These are phyloP conservation scores for Pilobolus umbonatus DNA, from an alignment of 192 early-diverging fungal genomes.

Conservation along the genomic window DNA sequence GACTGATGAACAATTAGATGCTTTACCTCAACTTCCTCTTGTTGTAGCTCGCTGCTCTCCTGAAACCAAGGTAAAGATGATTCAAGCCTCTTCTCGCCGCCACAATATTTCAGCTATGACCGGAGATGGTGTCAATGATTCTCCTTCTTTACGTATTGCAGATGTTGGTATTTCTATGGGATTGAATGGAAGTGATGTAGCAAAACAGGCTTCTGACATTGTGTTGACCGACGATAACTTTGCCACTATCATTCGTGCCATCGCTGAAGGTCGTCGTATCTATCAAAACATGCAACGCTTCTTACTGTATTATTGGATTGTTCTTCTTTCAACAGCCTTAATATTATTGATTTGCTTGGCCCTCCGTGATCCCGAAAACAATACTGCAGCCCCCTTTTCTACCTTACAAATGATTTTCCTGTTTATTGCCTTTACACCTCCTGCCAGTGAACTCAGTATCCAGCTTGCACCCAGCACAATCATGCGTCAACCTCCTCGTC, in stretches of 20 bases:
- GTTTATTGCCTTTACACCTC: slow-evolving; percentile 72
- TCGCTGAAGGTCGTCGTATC: slow-evolving; percentile 75
- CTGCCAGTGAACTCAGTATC: slow-evolving; percentile 66
- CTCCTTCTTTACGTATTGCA: slow-evolving; percentile 37
- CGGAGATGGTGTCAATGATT: slow-evolving; percentile 78
- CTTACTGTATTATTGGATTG: slow-evolving; percentile 49
- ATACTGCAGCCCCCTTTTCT: slow-evolving; percentile 67
- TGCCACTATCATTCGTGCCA: slow-evolving; percentile 74
- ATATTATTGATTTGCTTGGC: slow-evolving; percentile 63
- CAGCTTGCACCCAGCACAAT: slow-evolving; percentile 61
- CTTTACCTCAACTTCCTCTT: slow-evolving; percentile 69
- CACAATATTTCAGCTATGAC: slow-evolving; percentile 85
- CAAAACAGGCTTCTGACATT: slow-evolving; percentile 90
- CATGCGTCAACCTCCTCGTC: slow-evolving; percentile 71
- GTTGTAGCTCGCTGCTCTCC: slow-evolving; percentile 91
- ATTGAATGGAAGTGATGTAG: slow-evolving; percentile 86
- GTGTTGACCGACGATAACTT: slow-evolving; percentile 81
- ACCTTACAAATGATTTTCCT: slow-evolving; percentile 74
- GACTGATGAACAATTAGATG: slow-evolving; percentile 78
- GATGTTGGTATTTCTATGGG: slow-evolving; percentile 66
- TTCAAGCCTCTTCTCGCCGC: slow-evolving; percentile 78
- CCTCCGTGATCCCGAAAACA: slow-evolving; percentile 51
- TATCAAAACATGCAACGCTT: slow-evolving; percentile 79
- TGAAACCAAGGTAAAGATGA: slow-evolving; percentile 97
- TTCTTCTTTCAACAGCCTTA: slow-evolving; percentile 52